phyloP scores from a whole-genome alignment of 441 rosid genomes.

The Brassica hybrid region DNA sequence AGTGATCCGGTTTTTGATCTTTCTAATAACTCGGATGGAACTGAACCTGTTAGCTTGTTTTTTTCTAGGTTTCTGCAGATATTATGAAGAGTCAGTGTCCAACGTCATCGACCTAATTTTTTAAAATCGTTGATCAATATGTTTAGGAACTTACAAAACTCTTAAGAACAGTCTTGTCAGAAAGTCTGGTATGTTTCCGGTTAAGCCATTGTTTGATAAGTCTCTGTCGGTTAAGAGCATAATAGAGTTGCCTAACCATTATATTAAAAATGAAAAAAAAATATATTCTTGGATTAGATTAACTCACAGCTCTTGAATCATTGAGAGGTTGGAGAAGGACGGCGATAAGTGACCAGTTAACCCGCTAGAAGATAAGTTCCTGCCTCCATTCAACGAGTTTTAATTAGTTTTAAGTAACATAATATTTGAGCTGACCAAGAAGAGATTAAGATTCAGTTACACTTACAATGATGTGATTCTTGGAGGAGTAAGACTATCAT shows the following conservation, averaged over 20 bases:
- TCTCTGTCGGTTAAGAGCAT: constrained; percentile 33
- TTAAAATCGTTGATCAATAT: background rate
- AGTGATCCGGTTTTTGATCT: constrained; percentile 42
- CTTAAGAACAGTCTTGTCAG: constrained; percentile 45
- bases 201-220: constrained; percentile 50
- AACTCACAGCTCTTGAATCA: constrained; percentile 46
- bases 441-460: background rate
- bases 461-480: constrained; percentile 45
- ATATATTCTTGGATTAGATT: background rate
- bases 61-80: constrained; percentile 47
- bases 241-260: too few relatives aligned
- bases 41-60: constrained; percentile 47
- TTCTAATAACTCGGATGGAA: constrained; percentile 29
- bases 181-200: constrained; percentile 49
- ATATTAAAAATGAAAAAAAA: too few relatives aligned
- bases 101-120: too few relatives aligned
- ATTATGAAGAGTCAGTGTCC: background rate
- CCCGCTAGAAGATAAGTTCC: constrained; percentile 43
- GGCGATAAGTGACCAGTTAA: constrained; percentile 44
- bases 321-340: constrained; percentile 45
- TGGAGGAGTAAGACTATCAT: constrained; percentile 37
- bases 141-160: constrained; percentile 43
- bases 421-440: background rate
- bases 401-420: too few relatives aligned
- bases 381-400: constrained; percentile 13